Percentiles rank a stretch among this genome's conserved stretches.
Evolutionary conservation across 306 rosid species (phyloP).

Genomic region (Betula pendula): DNA sequence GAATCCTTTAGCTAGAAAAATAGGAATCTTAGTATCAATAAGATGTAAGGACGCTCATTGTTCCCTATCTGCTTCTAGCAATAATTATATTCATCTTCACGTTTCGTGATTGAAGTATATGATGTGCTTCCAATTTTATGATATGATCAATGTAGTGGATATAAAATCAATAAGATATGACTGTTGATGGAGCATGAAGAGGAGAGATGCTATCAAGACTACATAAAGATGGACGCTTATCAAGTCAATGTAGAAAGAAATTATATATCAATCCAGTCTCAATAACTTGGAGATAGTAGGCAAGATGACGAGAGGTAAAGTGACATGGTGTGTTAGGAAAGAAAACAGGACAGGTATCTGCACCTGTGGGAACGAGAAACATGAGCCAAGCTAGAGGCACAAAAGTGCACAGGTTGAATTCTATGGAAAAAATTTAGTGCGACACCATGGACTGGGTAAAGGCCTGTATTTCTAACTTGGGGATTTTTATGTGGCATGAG

Average conservation of each 20-base stretch:
- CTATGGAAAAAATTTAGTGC: neutral
- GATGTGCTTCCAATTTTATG: neutral
- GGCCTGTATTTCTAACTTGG: neutral
- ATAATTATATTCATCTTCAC: neutral
- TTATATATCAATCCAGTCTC: neutral
- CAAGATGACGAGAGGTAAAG: neutral
- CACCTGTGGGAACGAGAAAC: neutral
- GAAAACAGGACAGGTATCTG: neutral
- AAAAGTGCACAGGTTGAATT: neutral
- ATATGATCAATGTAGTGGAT: neutral
- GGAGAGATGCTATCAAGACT: neutral
- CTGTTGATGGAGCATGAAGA: neutral
- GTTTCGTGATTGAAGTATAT: neutral
- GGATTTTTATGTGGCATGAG: neutral
- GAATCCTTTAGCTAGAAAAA: neutral
- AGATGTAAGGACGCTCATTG: neutral
- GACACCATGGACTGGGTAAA: neutral
- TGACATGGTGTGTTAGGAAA: neutral
- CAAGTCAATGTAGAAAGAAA: neutral
- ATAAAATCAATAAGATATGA: neutral
- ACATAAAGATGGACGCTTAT: neutral
- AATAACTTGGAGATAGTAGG: neutral
- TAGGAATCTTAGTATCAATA: neutral
- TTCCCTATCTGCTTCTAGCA: neutral
- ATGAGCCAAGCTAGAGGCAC: neutral